phyloP scores from a whole-genome alignment of 139 green algal genomes.

The Micromonas commoda region DNA sequence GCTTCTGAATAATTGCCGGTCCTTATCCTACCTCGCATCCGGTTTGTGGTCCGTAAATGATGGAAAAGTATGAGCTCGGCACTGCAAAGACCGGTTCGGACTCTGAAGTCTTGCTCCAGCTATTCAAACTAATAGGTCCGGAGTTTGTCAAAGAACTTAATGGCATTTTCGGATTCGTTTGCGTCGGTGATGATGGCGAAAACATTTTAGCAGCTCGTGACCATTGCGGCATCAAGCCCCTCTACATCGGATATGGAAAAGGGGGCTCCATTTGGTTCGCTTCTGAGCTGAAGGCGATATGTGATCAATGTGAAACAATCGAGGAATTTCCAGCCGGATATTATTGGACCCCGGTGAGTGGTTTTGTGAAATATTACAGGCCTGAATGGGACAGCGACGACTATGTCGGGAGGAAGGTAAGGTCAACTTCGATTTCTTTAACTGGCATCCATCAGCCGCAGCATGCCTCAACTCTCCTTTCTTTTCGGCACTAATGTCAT shows the following conservation, averaged over 20 bases:
- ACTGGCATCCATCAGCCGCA: no score
- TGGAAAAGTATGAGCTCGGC: conserved; percentile 20
- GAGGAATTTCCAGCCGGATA: conserved; percentile 55
- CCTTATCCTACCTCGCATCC: not conserved
- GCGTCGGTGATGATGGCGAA: conserved; percentile 59
- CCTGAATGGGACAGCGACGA: conserved; percentile 26
- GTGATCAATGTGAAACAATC: conserved; percentile 40
- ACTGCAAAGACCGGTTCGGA: conserved; percentile 55
- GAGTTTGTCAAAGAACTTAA: conserved; percentile 77
- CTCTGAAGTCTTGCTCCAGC: conserved; percentile 62
- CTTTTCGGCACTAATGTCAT: no score
- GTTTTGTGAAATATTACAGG: conserved; percentile 30
- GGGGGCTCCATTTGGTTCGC: conserved; percentile 79
- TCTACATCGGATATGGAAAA: conserved; percentile 84
- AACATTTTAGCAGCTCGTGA: conserved; percentile 76
- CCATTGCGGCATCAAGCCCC: conserved; percentile 83
- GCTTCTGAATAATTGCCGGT: not conserved
- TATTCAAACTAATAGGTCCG: conserved; percentile 65
- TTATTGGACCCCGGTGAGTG: conserved; percentile 25
- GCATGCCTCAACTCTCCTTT: no score
- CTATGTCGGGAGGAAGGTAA: not conserved
- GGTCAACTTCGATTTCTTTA: no score
- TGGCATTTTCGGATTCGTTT: conserved; percentile 87
- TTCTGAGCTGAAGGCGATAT: conserved; percentile 90
- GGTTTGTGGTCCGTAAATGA: no score